Base-by-base conservation (phyloP, 805 yeast genomes). In the Cyberlindnera xishuangbannaensis region DNA sequence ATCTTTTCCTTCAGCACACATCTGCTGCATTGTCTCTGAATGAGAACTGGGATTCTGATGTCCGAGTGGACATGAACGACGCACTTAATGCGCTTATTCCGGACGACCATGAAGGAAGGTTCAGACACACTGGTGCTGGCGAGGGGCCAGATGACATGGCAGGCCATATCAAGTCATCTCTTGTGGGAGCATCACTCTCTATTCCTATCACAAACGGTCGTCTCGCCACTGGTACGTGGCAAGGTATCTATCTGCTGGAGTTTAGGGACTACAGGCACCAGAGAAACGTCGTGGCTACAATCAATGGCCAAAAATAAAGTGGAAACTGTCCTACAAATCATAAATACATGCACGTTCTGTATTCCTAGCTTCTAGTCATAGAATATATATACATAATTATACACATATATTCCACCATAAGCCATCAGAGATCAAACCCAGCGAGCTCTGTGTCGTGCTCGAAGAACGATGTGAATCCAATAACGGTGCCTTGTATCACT, bases 141-240 rank as follows among this genome's bases (percentile, higher is more conserved):
- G 94, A 83, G 56, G 94, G 85, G 1, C 69, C 83, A 4, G 94
- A 84, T 52, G 94, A 83, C 53, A 79, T 83, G 87, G 84, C 90
- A 2, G 83, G 88, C 1, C 94, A 83, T 55, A 76, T 78, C 32
- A 78, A 82, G 51, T 67, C 82, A 14, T 58, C 73, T 2, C 39
- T 73, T 30, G 68, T 79, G 8, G 92, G 94, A 14, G 79, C 75
- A 7, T 65, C 75, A 4, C 59, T 83, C 18, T 64, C 73, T 4
- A 73, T 83, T 27, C 94, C 94, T 2, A 82, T 83, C 30, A 53
- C 67, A 15, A 71, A 82, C 47, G 94, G 94, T 2, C 53, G 64
- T 21, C 59, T 83, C 35, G 79, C 78, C 1, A 66, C 78, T 0
- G 94, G 94, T 2, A 83, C 92, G 1, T 84, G 94, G 94, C 94